Evolutionary conservation across 257 asterid genomes (phyloP), one percentile per base, ranked within the genome.

Genomic region (Perilla frutescens): DNA sequence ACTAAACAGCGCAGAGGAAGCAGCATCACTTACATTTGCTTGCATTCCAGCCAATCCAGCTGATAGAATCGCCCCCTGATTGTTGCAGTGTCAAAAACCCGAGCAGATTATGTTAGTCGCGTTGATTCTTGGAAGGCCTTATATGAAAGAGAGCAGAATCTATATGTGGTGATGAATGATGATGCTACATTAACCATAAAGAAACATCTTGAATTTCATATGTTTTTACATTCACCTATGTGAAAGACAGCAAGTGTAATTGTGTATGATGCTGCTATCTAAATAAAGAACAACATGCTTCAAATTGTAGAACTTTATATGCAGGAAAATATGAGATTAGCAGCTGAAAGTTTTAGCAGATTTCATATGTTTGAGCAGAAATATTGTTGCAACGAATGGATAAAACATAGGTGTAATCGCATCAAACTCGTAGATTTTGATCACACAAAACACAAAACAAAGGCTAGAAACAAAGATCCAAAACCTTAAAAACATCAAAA

Each of bases 11-110:
- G 8, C 7, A 65, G 11, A 6, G 67, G 56, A 20, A 20, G 26
- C 26, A 37, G 40, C 69, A 56, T 3, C 10, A 34, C 83, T 45
- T 71, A 90, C 99, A 62, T 87, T 88, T 51, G 85, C 85, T 79
- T 94, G 99, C 74, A 94, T 76, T 68, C 98, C 99, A 2, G 98
- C 85, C 71, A 94, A 75, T 32, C 86, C 96, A 66, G 90, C 98
- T 0, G 99, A 80, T 77, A 94, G 71, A 73, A 94, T 87, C 4
- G 98, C 98, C 40, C 99, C 99, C 99, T 94, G 87, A 51, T 58
- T 71, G 74, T 41, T 56, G 40, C 71, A 57, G 36, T 0, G 10
- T 14, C 53, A 8, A 39, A 50, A 71, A 15, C 32, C 68, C 44
- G 49, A 31, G 70, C 58, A 78, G 44, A 70, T 37, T 39, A 12